Base-by-base conservation (phyloP, 1,284 basidiomycete genomes). In the Grifola frondosa region DNA sequence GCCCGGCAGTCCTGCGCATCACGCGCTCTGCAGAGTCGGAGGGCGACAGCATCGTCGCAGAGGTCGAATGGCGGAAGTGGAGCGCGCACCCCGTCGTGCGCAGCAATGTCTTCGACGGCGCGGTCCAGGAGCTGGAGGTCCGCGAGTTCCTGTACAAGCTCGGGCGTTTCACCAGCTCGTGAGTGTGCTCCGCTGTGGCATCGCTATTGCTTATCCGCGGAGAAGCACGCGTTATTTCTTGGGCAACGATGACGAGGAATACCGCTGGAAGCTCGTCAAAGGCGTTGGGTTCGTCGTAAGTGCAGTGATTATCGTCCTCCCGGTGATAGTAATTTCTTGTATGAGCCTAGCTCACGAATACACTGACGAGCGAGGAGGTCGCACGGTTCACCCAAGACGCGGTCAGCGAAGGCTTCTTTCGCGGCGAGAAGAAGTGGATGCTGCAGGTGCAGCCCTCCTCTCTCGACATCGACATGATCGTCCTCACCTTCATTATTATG, bases 401-500 rank as follows among this genome's bases (percentile, higher is more conserved):
- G 46, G 62, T 49, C 44, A 56, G 25, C 56, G 71, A 74, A 31
- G 77, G 75, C 8, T 54, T 69, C 41, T 77, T 77, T 54, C 63
- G 66, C 4, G 71, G 70, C n/a, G 66, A 77, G 54, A 64, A 61
- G 46, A 75, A 70, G 49, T 66, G 68, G 36, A 63, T 66, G 26
- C 66, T 79, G 19, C 61, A 61, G 28, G 68, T 77, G 33, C 66
- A 74, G 42, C 70, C 75, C 21, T 54, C 56, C 30, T 52, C 53
- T 28, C 57, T 78, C 21, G 70, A 77, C 52, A 65, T 75, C 45
- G 76, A 79, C 56, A 61, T 78, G 42, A 58, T 78, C 35, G 61
- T 79, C 20, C 58, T 78, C 25, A 74, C 76, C 11, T 78, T 77
- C 49, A 53, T 78, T 45, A 69, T 79, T 44, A 68, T 78, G 65